Percentiles rank a stretch among this genome's conserved stretches.
Conservation (phyloP, 495 filamentous ascomycete species). For the Penicillium nucicola region DNA sequence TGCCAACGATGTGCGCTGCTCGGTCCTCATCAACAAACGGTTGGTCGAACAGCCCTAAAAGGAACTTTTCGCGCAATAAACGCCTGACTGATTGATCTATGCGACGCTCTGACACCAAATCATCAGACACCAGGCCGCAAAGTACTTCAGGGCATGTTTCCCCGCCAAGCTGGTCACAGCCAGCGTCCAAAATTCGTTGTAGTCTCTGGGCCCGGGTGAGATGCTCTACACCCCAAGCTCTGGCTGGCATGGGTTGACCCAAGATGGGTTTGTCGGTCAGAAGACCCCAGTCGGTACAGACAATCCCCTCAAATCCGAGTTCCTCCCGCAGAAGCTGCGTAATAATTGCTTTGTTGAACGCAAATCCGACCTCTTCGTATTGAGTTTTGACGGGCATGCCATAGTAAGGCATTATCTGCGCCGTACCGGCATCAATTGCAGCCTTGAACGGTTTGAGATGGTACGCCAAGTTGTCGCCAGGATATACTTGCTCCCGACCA, state of each 20-base stretch:
- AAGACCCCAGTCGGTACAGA: constrained; percentile 35
- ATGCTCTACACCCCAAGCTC: too few relatives aligned
- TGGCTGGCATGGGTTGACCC: too few relatives aligned
- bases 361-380: constrained; percentile 27
- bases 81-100: constrained; percentile 11
- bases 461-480: constrained; percentile 30
- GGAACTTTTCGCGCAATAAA: constrained; percentile 11
- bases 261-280: constrained; percentile 14
- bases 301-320: constrained; percentile 35
- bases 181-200: constrained; percentile 32
- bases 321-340: constrained; percentile 31
- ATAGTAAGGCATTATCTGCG: constrained; percentile 36
- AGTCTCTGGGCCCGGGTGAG: too few relatives aligned
- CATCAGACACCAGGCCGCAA: constrained; percentile 4
- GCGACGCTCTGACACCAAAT: not conserved
- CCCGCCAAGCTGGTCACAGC: constrained; percentile 37
- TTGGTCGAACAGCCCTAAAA: constrained; percentile 12
- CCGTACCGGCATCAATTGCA: constrained; percentile 23
- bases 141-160: constrained; percentile 33
- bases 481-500: constrained; percentile 32
- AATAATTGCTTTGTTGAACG: constrained; percentile 20
- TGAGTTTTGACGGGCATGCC: too few relatives aligned
- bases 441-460: constrained; percentile 10
- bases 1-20: constrained; percentile 27
- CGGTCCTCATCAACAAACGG: constrained; percentile 29